Evolutionary conservation across 257 asterid species (phyloP).

Genomic region (Hygrophila difformis): DNA sequence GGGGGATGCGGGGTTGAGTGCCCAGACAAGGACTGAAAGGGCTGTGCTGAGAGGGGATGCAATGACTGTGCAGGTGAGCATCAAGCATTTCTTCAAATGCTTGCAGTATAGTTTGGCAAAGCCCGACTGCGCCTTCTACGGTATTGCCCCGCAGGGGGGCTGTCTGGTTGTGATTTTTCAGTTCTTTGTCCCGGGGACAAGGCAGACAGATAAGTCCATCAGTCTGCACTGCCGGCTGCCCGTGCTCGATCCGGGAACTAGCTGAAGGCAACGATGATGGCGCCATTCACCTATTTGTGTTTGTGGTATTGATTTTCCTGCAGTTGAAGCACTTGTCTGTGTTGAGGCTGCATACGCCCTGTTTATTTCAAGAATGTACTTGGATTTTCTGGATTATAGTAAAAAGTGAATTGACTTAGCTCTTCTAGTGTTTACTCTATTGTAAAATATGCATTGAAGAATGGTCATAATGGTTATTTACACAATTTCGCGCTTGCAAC

Average conservation of each 20-base stretch:
- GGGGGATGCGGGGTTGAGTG: conserved; percentile 38
- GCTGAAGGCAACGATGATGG: no score
- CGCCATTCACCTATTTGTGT: no score
- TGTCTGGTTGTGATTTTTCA: conserved; percentile 79
- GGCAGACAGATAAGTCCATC: conserved; percentile 65
- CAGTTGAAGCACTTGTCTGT: no score
- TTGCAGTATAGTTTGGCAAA: conserved; percentile 68
- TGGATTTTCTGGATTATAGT: no score
- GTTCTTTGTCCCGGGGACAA: conserved; percentile 83
- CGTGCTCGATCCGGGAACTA: conserved; percentile 83
- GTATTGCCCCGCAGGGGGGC: conserved; percentile 58
- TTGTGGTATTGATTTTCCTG: no score
- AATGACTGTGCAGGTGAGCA: conserved; percentile 72
- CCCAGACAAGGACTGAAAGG: conserved; percentile 47
- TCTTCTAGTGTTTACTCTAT: no score
- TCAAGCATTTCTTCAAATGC: conserved; percentile 80
- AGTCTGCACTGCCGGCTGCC: conserved; percentile 87
- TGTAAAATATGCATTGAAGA: no score
- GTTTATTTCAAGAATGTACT: no score
- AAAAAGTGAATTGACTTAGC: no score
- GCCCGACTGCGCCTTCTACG: conserved; percentile 86
- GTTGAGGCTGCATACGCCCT: no score
- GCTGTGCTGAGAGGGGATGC: conserved; percentile 74
- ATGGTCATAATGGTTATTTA: no score
- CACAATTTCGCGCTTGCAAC: no score